phyloP scores from a whole-genome alignment of 2,329 filamentous ascomycete species.

The Diplodia mutila region DNA sequence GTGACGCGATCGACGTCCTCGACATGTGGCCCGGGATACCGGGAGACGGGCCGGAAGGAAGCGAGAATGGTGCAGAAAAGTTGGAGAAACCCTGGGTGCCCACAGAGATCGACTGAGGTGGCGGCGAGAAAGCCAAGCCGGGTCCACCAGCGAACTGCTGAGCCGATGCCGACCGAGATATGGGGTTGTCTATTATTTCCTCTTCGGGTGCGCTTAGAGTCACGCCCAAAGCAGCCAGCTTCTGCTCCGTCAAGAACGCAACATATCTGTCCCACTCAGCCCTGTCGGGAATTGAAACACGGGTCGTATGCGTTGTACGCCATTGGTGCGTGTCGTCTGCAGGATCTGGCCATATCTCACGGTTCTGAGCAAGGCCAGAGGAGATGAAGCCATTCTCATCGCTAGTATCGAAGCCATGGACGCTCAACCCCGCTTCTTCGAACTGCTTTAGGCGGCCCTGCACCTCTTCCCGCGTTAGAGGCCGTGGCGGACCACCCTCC shows the following conservation, averaged over 20 bases:
- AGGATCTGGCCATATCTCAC: conserved; percentile 66
- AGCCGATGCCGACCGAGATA: conserved; percentile 73
- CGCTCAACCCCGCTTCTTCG: conserved; percentile 71
- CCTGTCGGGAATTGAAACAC: conserved; percentile 71
- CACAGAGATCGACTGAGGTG: conserved; percentile 76
- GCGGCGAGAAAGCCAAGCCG: conserved; percentile 79
- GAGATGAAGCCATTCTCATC: conserved; percentile 34
- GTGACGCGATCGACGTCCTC: conserved; percentile 70
- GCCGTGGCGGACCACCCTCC: conserved; percentile 47
- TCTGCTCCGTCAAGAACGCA: conserved; percentile 82
- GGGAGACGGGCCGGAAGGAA: conserved; percentile 61
- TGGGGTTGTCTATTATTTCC: conserved; percentile 64
- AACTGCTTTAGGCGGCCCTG: conserved; percentile 67
- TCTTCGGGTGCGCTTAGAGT: conserved; percentile 72
- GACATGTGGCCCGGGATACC: conserved; percentile 54
- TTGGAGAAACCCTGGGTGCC: conserved; percentile 66
- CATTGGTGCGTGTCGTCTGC: conserved; percentile 34
- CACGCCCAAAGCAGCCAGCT: conserved; percentile 88
- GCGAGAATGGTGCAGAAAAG: conserved; percentile 41
- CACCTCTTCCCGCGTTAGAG: conserved; percentile 57
- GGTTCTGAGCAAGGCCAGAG: conserved; percentile 58
- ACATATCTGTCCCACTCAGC: conserved; percentile 80
- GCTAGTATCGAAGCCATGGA: conserved; percentile 69
- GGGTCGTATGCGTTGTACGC: conserved; percentile 63
- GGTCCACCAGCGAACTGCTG: conserved; percentile 62